These are phyloP conservation scores for Pyrenophora seminiperda DNA, from an alignment of 2,329 filamentous ascomycete genomes.

Conservation along the genomic window DNA sequence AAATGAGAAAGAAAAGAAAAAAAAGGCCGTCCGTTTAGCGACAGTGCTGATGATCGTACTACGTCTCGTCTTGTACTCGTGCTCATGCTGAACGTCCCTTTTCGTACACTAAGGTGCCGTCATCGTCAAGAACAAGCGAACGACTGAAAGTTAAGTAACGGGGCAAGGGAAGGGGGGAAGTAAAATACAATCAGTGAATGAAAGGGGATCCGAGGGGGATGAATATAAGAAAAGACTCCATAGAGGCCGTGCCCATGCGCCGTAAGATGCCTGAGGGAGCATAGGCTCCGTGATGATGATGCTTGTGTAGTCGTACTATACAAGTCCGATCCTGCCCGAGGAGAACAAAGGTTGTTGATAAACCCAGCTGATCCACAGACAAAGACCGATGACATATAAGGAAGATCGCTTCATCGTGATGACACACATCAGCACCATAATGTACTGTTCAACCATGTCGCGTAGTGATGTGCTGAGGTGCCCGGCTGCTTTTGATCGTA, in stretches of 20 bases:
- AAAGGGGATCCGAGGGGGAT: conserved; percentile 12
- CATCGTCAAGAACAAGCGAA: conserved; percentile 21
- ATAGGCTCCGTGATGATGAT: conserved; percentile 40
- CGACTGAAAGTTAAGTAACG: conserved; percentile 18
- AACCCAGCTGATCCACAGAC: background rate
- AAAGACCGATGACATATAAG: conserved; percentile 22
- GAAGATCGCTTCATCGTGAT: conserved; percentile 23
- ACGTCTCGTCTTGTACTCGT: conserved; percentile 2
- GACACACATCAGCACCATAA: conserved; percentile 27
- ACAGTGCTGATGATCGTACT: conserved; percentile 10
- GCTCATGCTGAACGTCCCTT: conserved; percentile 24
- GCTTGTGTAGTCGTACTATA: conserved; percentile 46
- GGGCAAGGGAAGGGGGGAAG: conserved; percentile 8
- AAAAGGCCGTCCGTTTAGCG: conserved; percentile 5
- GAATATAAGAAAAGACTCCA: conserved; percentile 14
- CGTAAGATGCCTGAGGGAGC: conserved; percentile 37
- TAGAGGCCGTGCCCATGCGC: conserved; percentile 30
- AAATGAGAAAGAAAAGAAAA: background rate
- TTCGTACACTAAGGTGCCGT: conserved; percentile 22
- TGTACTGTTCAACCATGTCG: conserved; percentile 29
- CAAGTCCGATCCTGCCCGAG: conserved; percentile 35
- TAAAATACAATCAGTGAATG: conserved; percentile 15
- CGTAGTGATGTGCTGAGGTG: conserved; percentile 27
- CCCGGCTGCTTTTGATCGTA: conserved; percentile 24
- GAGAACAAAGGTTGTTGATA: background rate